Evolutionary conservation across 106 monocot species (phyloP).

Genomic region (Phalaenopsis equestris): DNA sequence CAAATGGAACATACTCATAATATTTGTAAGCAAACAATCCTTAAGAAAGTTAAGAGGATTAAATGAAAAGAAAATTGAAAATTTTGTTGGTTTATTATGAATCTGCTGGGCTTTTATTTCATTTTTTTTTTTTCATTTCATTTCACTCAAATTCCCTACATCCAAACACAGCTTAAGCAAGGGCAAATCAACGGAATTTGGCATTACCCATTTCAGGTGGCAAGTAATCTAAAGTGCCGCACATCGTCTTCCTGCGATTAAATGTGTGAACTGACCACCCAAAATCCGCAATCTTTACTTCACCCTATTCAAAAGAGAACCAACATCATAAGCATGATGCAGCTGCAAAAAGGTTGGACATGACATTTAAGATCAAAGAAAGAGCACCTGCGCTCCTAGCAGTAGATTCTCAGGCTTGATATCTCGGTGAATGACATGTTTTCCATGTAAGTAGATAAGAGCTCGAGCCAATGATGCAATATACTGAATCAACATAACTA

Average conservation of each 20-base stretch:
- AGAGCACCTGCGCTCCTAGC: conserved; percentile 68
- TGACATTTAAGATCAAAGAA: not conserved
- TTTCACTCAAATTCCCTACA: not conserved
- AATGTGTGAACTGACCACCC: conserved; percentile 99
- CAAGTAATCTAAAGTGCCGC: conserved; percentile 93
- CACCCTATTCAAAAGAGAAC: conserved; percentile 46
- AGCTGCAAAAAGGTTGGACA: not conserved
- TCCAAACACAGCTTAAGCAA: not conserved
- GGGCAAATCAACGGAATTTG: not conserved
- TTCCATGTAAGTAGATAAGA: conserved; percentile 88
- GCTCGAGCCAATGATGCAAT: conserved; percentile 82
- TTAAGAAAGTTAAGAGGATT: no score
- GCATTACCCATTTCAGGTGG: conserved; percentile 97
- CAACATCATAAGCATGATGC: not conserved
- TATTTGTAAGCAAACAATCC: no score
- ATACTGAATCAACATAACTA: conserved; percentile 35
- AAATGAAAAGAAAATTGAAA: not conserved
- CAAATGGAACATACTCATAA: no score
- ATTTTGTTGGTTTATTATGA: not conserved
- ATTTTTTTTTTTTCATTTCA: not conserved
- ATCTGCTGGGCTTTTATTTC: not conserved
- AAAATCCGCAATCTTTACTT: conserved; percentile 98
- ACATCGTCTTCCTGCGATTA: conserved; percentile 84
- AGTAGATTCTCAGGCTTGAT: conserved; percentile 98
- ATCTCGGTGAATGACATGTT: conserved; percentile 98